These are phyloP conservation scores for Citrus cavaleriei DNA, from an alignment of 345 rosid genomes.

Conservation along the genomic window DNA sequence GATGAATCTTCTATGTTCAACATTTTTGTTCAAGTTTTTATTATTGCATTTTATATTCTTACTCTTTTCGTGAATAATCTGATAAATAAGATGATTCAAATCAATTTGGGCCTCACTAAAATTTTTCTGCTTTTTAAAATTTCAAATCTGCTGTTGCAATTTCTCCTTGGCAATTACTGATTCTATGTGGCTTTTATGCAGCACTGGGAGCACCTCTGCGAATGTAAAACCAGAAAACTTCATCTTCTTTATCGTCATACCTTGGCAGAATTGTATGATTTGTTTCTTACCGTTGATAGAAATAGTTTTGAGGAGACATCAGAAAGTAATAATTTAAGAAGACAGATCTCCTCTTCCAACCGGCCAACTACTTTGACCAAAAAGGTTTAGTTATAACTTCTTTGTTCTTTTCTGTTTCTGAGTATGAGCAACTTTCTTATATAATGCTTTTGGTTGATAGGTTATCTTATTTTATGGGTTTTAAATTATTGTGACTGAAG, in stretches of 20 bases:
- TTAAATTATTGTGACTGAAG: not conserved
- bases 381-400: constrained; percentile 47
- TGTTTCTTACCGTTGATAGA: constrained; percentile 45
- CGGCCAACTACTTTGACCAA: constrained; percentile 34
- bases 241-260: constrained; percentile 76
- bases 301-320: constrained; percentile 29
- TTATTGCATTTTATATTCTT: not conserved
- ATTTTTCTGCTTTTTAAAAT: not conserved
- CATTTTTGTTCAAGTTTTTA: not conserved
- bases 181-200: constrained; percentile 37
- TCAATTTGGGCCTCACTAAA: not conserved
- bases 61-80: not conserved
- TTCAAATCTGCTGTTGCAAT: not conserved
- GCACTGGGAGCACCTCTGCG: constrained; percentile 93
- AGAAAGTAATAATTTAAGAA: constrained; percentile 28
- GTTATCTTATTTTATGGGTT: not conserved
- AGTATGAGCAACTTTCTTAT: not conserved
- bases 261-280: constrained; percentile 61
- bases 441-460: not conserved
- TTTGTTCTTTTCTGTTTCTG: not conserved
- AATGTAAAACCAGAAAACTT: constrained; percentile 66
- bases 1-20: not conserved
- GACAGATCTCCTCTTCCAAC: constrained; percentile 39
- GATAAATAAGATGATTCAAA: not conserved
- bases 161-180: not conserved